These are phyloP conservation scores for Aspergillus tubingensis DNA, from an alignment of 2,329 filamentous ascomycete species.

Conservation along the genomic window DNA sequence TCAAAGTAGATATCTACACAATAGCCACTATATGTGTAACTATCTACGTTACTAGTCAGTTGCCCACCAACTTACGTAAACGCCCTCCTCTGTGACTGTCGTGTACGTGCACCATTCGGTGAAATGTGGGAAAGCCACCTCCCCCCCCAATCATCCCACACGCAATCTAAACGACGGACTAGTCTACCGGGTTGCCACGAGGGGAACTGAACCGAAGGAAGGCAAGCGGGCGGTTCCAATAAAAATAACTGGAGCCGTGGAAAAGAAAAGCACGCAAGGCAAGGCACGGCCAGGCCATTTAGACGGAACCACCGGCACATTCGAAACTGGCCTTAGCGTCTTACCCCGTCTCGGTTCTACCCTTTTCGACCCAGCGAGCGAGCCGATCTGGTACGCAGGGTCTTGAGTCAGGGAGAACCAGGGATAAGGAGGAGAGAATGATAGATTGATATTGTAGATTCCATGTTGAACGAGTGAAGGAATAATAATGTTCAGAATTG, in stretches of 20 bases:
- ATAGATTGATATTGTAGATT: not conserved
- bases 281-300: not conserved
- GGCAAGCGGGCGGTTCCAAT: not conserved
- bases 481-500: no score
- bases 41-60: no score
- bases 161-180: not conserved
- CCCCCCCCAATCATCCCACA: not conserved
- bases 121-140: not conserved
- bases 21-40: no score
- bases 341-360: not conserved
- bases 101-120: not conserved
- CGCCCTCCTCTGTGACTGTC: not conserved
- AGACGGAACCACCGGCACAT: constrained; percentile 2
- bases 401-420: not conserved
- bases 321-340: constrained; percentile 1
- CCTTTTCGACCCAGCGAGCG: not conserved
- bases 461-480: no score
- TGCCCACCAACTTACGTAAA: no score
- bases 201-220: no score
- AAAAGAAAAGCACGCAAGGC: no score
- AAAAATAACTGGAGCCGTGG: not conserved
- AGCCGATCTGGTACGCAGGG: not conserved
- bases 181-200: no score
- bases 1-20: no score
- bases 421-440: not conserved